Evolutionary conservation across 768 basidiomycete species (phyloP).

Genomic region (Atractiella rhizophila): DNA sequence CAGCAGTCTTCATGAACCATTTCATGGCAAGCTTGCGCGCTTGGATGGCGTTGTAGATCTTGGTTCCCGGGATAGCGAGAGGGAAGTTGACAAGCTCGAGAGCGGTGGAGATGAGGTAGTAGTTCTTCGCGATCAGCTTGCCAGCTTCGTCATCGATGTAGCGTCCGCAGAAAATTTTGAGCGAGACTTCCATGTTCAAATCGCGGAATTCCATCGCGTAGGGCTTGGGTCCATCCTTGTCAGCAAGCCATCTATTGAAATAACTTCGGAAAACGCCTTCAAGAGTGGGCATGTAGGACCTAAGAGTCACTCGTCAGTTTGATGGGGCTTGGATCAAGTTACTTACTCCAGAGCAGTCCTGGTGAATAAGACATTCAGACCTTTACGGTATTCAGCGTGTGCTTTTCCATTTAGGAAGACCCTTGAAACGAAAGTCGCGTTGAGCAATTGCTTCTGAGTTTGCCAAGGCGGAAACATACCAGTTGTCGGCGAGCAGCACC

Average conservation of each 20-base stretch:
- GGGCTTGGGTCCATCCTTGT: conserved; percentile 26
- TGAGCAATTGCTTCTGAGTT: neutral
- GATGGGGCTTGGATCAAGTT: conserved; percentile 28
- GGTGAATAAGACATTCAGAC: conserved; percentile 75
- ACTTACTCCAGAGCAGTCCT: conserved; percentile 67
- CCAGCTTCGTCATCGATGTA: conserved; percentile 63
- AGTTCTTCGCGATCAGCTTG: conserved; percentile 63
- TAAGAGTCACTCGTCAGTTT: too few relatives aligned
- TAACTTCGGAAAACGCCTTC: conserved; percentile 52
- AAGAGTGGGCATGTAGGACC: conserved; percentile 59
- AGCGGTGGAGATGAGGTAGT: conserved; percentile 84
- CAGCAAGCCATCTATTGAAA: conserved; percentile 21
- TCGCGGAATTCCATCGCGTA: conserved; percentile 72
- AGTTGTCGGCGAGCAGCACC: conserved; percentile 61
- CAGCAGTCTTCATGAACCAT: conserved; percentile 33
- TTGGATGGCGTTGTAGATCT: conserved; percentile 78
- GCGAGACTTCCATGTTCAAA: conserved; percentile 90
- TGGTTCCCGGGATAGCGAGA: conserved; percentile 77
- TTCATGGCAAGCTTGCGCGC: conserved; percentile 62
- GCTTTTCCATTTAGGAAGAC: conserved; percentile 89
- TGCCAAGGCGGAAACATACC: conserved; percentile 27
- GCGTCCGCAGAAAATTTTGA: conserved; percentile 77
- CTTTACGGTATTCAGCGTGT: conserved; percentile 79
- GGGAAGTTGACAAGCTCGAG: conserved; percentile 99
- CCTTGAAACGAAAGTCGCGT: conserved; percentile 26